Evolutionary conservation across 2,329 filamentous ascomycete genomes (phyloP).

Genomic region (Ceratocystis destructans): DNA sequence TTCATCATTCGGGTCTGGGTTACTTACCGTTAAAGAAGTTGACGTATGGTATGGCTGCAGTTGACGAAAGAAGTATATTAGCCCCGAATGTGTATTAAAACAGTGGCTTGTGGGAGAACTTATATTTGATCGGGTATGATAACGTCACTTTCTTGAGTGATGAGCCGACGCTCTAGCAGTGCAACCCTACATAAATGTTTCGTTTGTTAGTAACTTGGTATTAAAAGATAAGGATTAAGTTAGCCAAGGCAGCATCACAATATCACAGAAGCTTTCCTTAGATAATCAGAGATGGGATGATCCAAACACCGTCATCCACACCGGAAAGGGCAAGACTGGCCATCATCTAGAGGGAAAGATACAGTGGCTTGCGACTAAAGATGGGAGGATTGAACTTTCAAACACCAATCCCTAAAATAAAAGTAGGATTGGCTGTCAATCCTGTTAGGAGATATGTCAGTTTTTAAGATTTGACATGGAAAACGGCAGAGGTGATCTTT

Average conservation of each 20-base stretch:
- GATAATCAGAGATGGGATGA: background rate
- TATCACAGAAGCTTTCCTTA: background rate
- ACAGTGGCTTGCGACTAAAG: background rate
- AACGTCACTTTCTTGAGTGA: too few relatives aligned
- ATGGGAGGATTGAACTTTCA: background rate
- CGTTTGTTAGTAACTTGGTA: background rate
- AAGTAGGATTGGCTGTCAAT: too few relatives aligned
- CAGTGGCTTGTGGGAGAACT: background rate
- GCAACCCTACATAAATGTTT: background rate
- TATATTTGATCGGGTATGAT: too few relatives aligned
- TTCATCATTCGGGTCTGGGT: background rate
- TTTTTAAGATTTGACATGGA: too few relatives aligned
- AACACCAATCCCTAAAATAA: too few relatives aligned
- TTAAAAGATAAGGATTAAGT: background rate
- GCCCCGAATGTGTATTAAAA: background rate
- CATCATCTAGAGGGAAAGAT: background rate
- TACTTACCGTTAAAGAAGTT: background rate
- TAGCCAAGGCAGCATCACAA: background rate
- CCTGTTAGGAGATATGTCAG: too few relatives aligned
- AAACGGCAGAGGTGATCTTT: background rate
- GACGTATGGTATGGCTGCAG: background rate
- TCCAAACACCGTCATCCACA: background rate
- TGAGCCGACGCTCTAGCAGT: background rate
- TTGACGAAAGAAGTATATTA: background rate
- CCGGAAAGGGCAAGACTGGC: background rate